Base-by-base conservation (phyloP, 495 filamentous ascomycete genomes). In the Aspergillus haitiensis region DNA sequence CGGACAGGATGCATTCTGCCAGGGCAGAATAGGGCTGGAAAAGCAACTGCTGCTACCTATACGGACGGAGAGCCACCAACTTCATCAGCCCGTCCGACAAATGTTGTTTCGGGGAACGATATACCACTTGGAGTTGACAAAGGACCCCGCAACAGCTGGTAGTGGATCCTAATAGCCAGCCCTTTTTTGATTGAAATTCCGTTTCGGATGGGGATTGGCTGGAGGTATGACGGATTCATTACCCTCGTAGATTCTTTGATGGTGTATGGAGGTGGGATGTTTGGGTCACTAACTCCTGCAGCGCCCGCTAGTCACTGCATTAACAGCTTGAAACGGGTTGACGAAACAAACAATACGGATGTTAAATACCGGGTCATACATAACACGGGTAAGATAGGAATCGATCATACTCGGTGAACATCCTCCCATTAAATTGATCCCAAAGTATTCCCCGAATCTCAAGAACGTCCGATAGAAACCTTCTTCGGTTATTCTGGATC, bases 351-450 rank as follows among this genome's bases (percentile, higher is more conserved):
- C 48, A 31, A 35, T 64, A 59, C 58, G 3, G 32, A 11, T 5
- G 12, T 4, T 21, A 13, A 48, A 32, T 65, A 68, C 65, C 53
- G 57, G 57, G 13, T 58, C 47, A 39, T 64, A 68, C 65, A 16
- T 8, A 18, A 12, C 18, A 65, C 65, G 65, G 65, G 65, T 68
- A 68, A 68, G 60, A 63, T 68, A 65, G 65, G 65, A 58, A 64
- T 51, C 34, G 10, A 46, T 42, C 50, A 27, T 27, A 27, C 36
- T 45, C 52, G 51, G 58, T 54, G 42, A 54, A 42, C 37, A 34
- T 13, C 32, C 18, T 32, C 31, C 21, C 21, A 27, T 27, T 27
- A 27, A 1, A 27, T 27, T 3, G 21, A 27, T 27, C 21, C 21
- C 21, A 27, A 27, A 36, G 32, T 35, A n/a, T 52, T 52, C 9